Conservation (phyloP, 331 rosid species). For the Acacia pycnantha region DNA sequence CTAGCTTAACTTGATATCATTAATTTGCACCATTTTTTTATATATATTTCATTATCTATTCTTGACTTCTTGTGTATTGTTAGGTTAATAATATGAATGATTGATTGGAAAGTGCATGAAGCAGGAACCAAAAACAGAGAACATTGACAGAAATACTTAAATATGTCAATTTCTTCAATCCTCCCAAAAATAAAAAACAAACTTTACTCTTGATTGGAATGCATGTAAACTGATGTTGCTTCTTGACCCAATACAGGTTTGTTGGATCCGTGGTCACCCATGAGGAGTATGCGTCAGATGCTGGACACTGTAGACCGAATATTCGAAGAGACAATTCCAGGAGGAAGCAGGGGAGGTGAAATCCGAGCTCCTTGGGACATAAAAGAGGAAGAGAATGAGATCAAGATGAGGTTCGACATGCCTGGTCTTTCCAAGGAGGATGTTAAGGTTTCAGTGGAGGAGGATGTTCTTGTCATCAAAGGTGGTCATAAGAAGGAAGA, state of each 20-base stretch:
- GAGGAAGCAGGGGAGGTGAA: conserved; percentile 43
- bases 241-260: conserved; percentile 40
- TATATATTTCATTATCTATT: not conserved
- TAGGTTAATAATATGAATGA: not conserved
- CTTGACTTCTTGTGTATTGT: not conserved
- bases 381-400: conserved; percentile 63
- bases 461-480: conserved; percentile 58
- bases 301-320: conserved; percentile 71
- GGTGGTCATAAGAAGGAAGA: conserved; percentile 51
- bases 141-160: not conserved
- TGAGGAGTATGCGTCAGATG: conserved; percentile 81
- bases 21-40: not conserved
- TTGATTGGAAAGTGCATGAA: not conserved
- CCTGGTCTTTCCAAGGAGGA: conserved; percentile 81
- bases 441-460: too few species aligned
- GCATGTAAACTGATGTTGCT: not conserved
- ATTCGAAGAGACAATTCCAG: conserved; percentile 58
- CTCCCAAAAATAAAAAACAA: too few species aligned
- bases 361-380: conserved; percentile 73
- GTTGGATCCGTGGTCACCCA: conserved; percentile 71
- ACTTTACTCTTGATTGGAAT: too few species aligned
- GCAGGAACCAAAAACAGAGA: not conserved
- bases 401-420: conserved; percentile 80
- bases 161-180: not conserved
- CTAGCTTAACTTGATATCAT: not conserved